Percentiles rank a stretch among this genome's conserved stretches.
These are phyloP conservation scores for Annulohypoxylon truncatum DNA, from an alignment of 2,329 filamentous ascomycete genomes.

Conservation along the genomic window DNA sequence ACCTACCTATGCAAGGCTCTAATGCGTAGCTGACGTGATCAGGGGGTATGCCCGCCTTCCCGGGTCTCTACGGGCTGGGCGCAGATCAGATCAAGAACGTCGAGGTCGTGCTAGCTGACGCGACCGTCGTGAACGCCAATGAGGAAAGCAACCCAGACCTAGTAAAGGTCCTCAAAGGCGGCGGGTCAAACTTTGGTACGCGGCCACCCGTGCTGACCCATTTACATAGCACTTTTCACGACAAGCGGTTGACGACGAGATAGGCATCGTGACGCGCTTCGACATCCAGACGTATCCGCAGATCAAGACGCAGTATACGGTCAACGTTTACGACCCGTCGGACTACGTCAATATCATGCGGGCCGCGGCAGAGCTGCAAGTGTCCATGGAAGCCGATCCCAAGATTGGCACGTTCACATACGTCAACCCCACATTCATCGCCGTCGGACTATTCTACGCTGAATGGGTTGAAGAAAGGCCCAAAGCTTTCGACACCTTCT, in stretches of 20 bases:
- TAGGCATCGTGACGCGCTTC: conserved; percentile 35
- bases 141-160: conserved; percentile 24
- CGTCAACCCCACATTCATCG: conserved; percentile 25
- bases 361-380: conserved; percentile 15
- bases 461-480: conserved; percentile 9
- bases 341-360: conserved; percentile 28
- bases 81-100: conserved; percentile 36
- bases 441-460: conserved; percentile 29
- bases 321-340: conserved; percentile 25
- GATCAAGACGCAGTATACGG: conserved; percentile 25
- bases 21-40: background rate
- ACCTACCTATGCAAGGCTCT: background rate
- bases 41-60: conserved; percentile 39
- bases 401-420: conserved; percentile 24
- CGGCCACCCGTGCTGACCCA: background rate
- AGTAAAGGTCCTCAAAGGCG: conserved; percentile 37
- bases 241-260: background rate
- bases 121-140: conserved; percentile 35
- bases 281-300: conserved; percentile 26
- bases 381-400: conserved; percentile 33
- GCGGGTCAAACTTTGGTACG: conserved; percentile 38
- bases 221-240: background rate
- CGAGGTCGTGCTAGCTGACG: conserved; percentile 38
- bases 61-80: conserved; percentile 34
- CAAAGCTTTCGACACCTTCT: conserved; percentile 26